A percentile compares a stretch with the other conserved stretches of the same genome.
Evolutionary conservation across 2,329 filamentous ascomycete genomes (phyloP).

Genomic region (Aureobasidium sp.): DNA sequence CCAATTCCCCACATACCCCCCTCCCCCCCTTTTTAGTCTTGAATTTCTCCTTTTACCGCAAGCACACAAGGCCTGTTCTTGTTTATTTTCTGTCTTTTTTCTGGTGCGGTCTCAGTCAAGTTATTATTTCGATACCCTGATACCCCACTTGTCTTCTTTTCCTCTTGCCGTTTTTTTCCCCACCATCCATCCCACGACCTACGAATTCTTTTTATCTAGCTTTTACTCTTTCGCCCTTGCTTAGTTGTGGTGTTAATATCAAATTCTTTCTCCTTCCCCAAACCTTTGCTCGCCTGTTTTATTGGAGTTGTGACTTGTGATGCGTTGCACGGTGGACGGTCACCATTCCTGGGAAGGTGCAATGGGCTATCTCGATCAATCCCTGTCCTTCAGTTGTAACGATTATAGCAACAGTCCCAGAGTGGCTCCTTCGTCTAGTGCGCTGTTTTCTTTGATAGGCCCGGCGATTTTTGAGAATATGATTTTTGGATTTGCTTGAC

Average conservation of each 20-base stretch:
- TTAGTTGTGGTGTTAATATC: background rate
- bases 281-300: too few relatives aligned
- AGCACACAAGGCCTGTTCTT: background rate
- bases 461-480: too few relatives aligned
- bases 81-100: background rate
- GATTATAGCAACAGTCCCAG: too few relatives aligned
- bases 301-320: too few relatives aligned
- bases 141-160: background rate
- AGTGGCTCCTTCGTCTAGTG: too few relatives aligned
- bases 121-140: conserved; percentile 9
- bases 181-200: background rate
- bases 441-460: too few relatives aligned
- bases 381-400: too few relatives aligned
- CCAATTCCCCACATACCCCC: background rate
- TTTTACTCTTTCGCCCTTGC: background rate
- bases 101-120: conserved; percentile 4
- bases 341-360: too few relatives aligned
- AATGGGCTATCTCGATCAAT: too few relatives aligned
- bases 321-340: too few relatives aligned
- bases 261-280: background rate
- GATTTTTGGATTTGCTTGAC: too few relatives aligned
- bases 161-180: background rate
- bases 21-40: background rate
- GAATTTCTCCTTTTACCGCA: background rate
- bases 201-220: background rate